Base-by-base conservation (phyloP, 2,329 filamentous ascomycete genomes). In the Cercospora zeina region DNA sequence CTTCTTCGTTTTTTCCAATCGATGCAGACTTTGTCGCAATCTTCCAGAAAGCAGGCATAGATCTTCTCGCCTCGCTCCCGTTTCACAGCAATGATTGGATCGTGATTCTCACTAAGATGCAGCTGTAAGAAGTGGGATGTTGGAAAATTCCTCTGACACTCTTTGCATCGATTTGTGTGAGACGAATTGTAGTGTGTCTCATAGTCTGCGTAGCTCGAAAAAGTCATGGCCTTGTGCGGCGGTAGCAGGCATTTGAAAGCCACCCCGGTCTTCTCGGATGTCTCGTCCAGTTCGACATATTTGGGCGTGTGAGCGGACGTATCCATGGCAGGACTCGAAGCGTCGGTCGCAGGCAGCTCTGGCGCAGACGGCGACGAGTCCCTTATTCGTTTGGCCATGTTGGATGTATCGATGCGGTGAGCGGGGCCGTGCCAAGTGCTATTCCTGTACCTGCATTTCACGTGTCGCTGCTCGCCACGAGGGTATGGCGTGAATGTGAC, bases 61-160 rank as follows among this genome's bases (percentile, higher is more conserved):
- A 89, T 97, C 71, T 91, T 93, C 73, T 96, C 92, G 47, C 93
- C 95, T 69, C 86, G 85, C 57, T 91, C 91, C 68, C 87, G 85
- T 72, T 82, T 85, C 10, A 90, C 84, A 54, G 85, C 87, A 39
- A 85, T 82, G 63, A 97, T 83, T 7, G 91, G 85, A 77, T 99
- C 92, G 76, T 97, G 95, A 68, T 88, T 90, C 76, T 97, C 95
- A 68, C 93, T 87, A 67, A 96, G 93, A 73, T 99, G 95, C 50
- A 97, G 77, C 61, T 83, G 81, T 55, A 99, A 81, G 59, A 95
- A 87, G 74, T 93, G 88, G 36, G 87, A 83, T 0, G 91, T 92
- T 1, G 95, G 95, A 65, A 97, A 91, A 74, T 97, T 97, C 74
- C 85, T 91, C 59, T 84, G 82, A 75, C 95, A 99, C 71, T 92